These are phyloP conservation scores for Ceratobasidium theobromae DNA, from an alignment of 1,284 basidiomycete species.

Conservation along the genomic window DNA sequence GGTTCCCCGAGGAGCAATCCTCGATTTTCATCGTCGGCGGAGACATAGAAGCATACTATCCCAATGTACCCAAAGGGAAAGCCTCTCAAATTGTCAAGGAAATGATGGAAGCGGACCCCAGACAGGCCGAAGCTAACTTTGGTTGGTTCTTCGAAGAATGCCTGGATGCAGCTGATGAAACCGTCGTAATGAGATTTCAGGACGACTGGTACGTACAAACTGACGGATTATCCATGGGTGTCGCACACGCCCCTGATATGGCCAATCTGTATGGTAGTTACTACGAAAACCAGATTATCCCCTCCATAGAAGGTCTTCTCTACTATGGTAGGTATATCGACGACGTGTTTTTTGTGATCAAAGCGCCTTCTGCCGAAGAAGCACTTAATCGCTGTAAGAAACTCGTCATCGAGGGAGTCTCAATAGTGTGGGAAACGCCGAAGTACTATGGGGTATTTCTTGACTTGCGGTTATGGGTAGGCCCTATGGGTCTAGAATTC, in stretches of 20 bases:
- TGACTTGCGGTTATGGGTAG: constrained; percentile 42
- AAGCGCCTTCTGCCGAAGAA: constrained; percentile 39
- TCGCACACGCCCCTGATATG: constrained; percentile 43
- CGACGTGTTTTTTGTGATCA: constrained; percentile 43
- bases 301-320: constrained; percentile 37
- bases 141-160: neutral
- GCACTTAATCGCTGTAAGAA: constrained; percentile 35
- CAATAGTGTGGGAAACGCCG: constrained; percentile 43
- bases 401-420: constrained; percentile 41
- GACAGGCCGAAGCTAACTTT: neutral
- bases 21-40: neutral
- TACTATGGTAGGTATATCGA: constrained; percentile 49
- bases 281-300: constrained; percentile 38
- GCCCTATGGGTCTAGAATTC: constrained; percentile 37
- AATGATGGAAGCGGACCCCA: neutral
- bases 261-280: constrained; percentile 43
- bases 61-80: neutral
- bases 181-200: constrained; percentile 2
- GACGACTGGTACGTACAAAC: neutral
- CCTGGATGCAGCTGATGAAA: neutral
- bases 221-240: constrained; percentile 45
- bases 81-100: neutral
- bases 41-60: neutral
- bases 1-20: neutral
- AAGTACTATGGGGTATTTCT: constrained; percentile 40